Conservation (phyloP, 371 early-diverging fungal species). For the Zopfochytrium polystomum region DNA sequence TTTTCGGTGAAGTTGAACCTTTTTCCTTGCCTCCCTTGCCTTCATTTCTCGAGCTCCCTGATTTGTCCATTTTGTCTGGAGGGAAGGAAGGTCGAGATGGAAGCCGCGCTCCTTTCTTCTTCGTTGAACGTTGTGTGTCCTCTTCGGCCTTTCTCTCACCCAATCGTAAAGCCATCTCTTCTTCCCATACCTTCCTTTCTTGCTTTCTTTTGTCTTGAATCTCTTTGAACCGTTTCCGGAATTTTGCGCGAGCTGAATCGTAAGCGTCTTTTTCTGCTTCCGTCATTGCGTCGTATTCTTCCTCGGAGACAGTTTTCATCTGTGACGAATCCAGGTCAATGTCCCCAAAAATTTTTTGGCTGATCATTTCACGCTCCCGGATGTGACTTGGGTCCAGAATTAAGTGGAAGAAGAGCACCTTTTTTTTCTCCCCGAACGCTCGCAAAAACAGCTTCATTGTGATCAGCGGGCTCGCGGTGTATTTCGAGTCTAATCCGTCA, state of each 20-base stretch:
- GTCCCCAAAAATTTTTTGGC: conserved; percentile 23
- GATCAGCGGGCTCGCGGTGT: conserved; percentile 14
- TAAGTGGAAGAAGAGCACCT: conserved; percentile 40
- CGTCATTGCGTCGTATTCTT: conserved; percentile 51
- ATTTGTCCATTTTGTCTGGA: conserved; percentile 19
- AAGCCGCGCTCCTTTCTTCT: conserved; percentile 31
- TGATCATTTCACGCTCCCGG: conserved; percentile 40
- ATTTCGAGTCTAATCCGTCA: conserved; percentile 54
- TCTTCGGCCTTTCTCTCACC: conserved; percentile 54
- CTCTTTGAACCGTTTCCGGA: conserved; percentile 42
- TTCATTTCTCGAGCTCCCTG: conserved; percentile 13
- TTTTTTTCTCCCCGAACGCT: conserved; percentile 30
- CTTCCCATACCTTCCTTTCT: conserved; percentile 47
- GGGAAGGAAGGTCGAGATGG: conserved; percentile 2
- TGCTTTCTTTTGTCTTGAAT: conserved; percentile 43
- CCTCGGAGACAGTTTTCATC: conserved; percentile 46
- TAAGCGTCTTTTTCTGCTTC: conserved; percentile 43
- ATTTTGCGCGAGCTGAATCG: conserved; percentile 40
- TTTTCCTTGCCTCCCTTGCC: conserved; percentile 6
- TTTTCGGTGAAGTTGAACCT: conserved; percentile 33
- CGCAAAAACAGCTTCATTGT: conserved; percentile 35
- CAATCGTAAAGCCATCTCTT: conserved; percentile 38
- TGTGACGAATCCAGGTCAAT: conserved; percentile 37
- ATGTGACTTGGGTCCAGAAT: conserved; percentile 40
- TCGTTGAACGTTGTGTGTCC: conserved; percentile 29